Base-by-base conservation (phyloP, 805 yeast species). In the Candida koratica region DNA sequence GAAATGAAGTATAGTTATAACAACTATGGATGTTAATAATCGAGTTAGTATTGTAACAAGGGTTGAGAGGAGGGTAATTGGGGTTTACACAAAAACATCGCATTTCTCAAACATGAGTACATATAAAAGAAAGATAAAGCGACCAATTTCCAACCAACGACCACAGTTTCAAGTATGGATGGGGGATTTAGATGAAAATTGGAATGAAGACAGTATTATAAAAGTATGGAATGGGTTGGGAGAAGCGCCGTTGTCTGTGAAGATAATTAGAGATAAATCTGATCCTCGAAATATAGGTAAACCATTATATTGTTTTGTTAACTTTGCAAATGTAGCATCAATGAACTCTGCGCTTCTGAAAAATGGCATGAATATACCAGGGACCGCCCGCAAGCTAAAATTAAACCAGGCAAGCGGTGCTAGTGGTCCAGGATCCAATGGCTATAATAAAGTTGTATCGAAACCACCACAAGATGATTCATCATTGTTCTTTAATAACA, bases 111-210 rank as follows among this genome's bases (percentile, higher is more conserved):
- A 6, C 4, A 19, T 20, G 17, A 22, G 23, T 31, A 20, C 27
- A n/a, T 25, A 32, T 13, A 15, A 25, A 22, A 20, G 33, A 28
- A 23, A 23, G 18, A 28, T 25, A 11, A 28, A 34, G 17, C 17
- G 17, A 34, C 31, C 31, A 5, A 16, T 27, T 4, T 20, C 8
- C 13, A 26, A 27, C 5, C 32, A n/a, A 17, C 12, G 22, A 20
- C 20, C 32, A 6, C 28, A 17, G 16, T 61, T 60, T 25, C 79
- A 75, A 45, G 52, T 84, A 33, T 84, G 89, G 83, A 89, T 88
- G 95, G 97, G 96, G 15, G 96, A 86, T 49, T 61, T 88, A 29
- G 96, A 87, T 47, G 84, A 84, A 7, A 67, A 74, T 55, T 84
- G 95, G 88, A 85, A 83, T 42, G 96, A 88, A 53, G 56, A 63